phyloP scores from a whole-genome alignment of 495 filamentous ascomycete genomes.

The Aspergillus incahuasiensis region DNA sequence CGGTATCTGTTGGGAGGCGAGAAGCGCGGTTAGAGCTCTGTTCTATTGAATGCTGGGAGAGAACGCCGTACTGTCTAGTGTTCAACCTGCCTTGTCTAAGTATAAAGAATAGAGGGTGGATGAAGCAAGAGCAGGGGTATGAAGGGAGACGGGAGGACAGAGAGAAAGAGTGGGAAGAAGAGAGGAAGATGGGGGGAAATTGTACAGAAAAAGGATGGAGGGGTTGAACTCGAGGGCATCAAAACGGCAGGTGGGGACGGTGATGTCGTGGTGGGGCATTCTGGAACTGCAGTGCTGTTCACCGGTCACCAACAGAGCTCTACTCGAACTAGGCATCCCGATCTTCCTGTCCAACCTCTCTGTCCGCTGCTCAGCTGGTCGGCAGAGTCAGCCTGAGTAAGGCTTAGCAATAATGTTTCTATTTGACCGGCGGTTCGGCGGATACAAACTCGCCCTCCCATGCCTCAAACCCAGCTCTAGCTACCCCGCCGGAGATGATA shows the following conservation, averaged over 20 bases:
- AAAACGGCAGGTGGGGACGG: conserved; percentile 31
- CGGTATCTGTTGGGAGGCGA: conserved; percentile 27
- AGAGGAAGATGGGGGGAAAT: conserved; percentile 11
- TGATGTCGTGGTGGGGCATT: conserved; percentile 1
- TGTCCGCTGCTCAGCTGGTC: neutral
- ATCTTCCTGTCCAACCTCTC: neutral
- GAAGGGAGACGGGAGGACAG: conserved; percentile 19
- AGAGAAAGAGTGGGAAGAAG: conserved; percentile 16
- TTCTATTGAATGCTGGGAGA: conserved; percentile 1
- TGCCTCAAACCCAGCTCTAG: neutral
- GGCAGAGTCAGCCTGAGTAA: conserved; percentile 1
- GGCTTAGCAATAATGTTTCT: neutral
- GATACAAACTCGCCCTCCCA: too few relatives aligned
- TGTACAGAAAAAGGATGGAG: conserved; percentile 25
- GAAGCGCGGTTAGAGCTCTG: conserved; percentile 8
- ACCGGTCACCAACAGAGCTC: conserved; percentile 3
- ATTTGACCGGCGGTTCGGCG: neutral
- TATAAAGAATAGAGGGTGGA: conserved; percentile 15
- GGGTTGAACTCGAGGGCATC: conserved; percentile 20
- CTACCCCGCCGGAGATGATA: neutral
- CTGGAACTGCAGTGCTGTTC: neutral
- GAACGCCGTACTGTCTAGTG: conserved; percentile 11
- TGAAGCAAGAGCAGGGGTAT: conserved; percentile 16
- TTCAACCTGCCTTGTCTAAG: conserved; percentile 10
- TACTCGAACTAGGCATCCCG: neutral